A percentile compares a stretch with the other conserved stretches of the same genome.
Conservation (phyloP, 805 yeast species). For the Komagataella kurtzmanii region DNA sequence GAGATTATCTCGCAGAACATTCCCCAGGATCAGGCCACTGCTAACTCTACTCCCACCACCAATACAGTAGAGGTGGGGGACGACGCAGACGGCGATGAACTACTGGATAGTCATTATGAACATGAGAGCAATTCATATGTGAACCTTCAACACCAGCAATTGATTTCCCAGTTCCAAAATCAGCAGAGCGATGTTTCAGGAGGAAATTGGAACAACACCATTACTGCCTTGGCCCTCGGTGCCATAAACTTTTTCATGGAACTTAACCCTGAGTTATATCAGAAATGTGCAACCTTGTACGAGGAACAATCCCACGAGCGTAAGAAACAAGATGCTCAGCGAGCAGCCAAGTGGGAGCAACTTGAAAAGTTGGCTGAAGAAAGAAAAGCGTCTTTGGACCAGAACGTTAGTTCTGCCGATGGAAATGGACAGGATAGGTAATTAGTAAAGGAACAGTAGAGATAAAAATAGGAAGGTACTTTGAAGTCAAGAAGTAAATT, state of each 20-base stretch:
- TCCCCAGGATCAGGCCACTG: slow-evolving; percentile 7
- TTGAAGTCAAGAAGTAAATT: slow-evolving; percentile 87
- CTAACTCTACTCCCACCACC: not conserved
- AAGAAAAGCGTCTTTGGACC: not conserved
- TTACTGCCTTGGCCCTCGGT: slow-evolving; percentile 79
- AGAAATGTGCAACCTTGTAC: slow-evolving; percentile 82
- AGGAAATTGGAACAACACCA: slow-evolving; percentile 86
- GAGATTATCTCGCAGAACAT: slow-evolving; percentile 47
- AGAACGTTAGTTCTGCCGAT: slow-evolving; percentile 20
- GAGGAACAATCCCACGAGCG: slow-evolving; percentile 50
- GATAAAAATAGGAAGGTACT: slow-evolving; percentile 87
- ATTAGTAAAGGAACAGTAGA: slow-evolving; percentile 18
- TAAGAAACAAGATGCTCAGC: slow-evolving; percentile 53
- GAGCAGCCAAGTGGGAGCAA: slow-evolving; percentile 54
- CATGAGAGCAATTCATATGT: not conserved
- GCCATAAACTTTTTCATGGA: slow-evolving; percentile 90
- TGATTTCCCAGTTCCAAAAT: not conserved
- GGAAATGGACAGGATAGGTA: slow-evolving; percentile 5
- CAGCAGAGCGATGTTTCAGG: not conserved
- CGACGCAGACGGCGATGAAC: slow-evolving; percentile 7
- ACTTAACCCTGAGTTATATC: slow-evolving; percentile 80
- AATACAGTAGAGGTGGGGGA: slow-evolving; percentile 4
- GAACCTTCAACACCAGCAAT: not conserved
- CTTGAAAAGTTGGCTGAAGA: slow-evolving; percentile 33
- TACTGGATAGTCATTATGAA: not conserved